A percentile compares a stretch with the other conserved stretches of the same genome.
Conservation (phyloP, 257 asterid species). For the Nicotiana otophora region DNA sequence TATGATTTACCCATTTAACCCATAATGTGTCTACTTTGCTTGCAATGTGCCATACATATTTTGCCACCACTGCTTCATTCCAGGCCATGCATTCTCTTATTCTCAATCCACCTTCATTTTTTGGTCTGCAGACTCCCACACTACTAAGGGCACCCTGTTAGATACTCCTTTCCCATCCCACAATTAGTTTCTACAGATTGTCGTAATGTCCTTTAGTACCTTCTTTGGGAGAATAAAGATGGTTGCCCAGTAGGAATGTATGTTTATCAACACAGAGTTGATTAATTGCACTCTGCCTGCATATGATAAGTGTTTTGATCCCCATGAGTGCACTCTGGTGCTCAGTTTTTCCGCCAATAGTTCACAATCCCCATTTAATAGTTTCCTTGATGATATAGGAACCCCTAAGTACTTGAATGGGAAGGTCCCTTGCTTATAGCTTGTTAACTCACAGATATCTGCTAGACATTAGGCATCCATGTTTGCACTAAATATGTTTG, state of each 20-base stretch:
- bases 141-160: background rate
- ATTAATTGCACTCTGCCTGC: background rate
- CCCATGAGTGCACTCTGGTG: too few species aligned
- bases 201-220: background rate
- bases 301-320: background rate
- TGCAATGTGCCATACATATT: too few species aligned
- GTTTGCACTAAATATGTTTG: background rate
- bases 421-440: too few species aligned
- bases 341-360: too few species aligned
- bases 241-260: background rate
- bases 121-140: background rate
- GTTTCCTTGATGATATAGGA: background rate
- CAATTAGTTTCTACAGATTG: background rate
- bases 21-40: too few species aligned
- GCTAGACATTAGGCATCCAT: too few species aligned
- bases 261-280: background rate
- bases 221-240: background rate
- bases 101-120: too few species aligned
- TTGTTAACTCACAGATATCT: background rate
- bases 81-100: background rate
- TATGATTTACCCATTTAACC: too few species aligned
- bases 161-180: background rate
- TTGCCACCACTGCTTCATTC: too few species aligned
- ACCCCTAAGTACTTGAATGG: background rate
- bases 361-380: background rate